Base-by-base conservation (phyloP, 176 grass and related monocot species). In the Aegilops speltoides region DNA sequence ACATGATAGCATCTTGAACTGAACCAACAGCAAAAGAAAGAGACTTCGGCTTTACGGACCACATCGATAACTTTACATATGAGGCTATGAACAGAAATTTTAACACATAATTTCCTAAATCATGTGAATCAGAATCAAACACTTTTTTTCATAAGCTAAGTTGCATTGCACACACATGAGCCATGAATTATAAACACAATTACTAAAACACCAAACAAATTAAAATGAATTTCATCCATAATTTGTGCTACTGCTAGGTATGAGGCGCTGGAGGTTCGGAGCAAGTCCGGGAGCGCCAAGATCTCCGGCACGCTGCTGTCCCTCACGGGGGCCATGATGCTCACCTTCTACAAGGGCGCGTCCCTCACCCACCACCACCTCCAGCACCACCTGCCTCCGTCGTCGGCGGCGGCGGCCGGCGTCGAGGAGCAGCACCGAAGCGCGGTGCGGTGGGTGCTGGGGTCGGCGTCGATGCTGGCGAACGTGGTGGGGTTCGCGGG, bases 281-380 rank as follows among this genome's bases (percentile, higher is more conserved):
- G 88, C 36, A 93, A 77, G 88, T 82, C 88, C 38, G 97, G 97
- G 63, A 84, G 79, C 3, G 86, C 92, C 76, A 99, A 99, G 88
- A 80, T 94, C 14, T 76, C 83, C 1, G 97, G 97, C 29, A 92
- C 88, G 10, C 28, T 94, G 4, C 64, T 96, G 20, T 96, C 94
- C 23, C 87, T 99, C 11, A 29, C 36, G 6, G 94, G 94, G 5
- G 94, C 89, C 73, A 83, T 94, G 76, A 56, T 91, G 73, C 88
- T 99, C 28, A 96, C 89, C 26, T 87, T 99, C 50, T 99, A 94
- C 92, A 86, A 88, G 86, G 97, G 94, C 11, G 59, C 73, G 10
- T 26, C 77, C 16, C 80, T 96, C 56, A 91, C 88, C 32, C 77
- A 89, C 45, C 32, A 52, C 38, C 38, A 48, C 38, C 38, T 1